These are phyloP conservation scores for Aspergillus glaucus DNA, from an alignment of 2,329 filamentous ascomycete genomes.

Conservation along the genomic window DNA sequence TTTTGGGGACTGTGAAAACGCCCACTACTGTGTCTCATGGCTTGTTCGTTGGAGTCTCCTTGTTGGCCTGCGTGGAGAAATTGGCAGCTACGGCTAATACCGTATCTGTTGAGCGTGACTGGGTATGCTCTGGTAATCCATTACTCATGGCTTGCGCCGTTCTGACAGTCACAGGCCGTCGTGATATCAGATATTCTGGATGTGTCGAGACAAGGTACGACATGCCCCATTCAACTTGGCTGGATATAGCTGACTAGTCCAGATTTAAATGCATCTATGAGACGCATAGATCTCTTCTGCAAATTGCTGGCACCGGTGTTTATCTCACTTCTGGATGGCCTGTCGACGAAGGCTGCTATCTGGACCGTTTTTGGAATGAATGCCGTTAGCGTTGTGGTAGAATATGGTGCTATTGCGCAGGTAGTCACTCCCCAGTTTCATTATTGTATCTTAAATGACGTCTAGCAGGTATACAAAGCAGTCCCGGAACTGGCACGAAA, in stretches of 20 bases:
- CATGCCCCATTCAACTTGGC: constrained; percentile 5
- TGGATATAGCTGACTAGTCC: constrained; percentile 12
- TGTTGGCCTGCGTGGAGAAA: constrained; percentile 64
- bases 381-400: constrained; percentile 31
- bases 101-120: constrained; percentile 65
- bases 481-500: constrained; percentile 14
- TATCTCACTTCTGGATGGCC: constrained; percentile 43
- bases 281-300: constrained; percentile 53
- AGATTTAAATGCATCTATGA: constrained; percentile 49
- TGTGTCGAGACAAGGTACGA: constrained; percentile 39
- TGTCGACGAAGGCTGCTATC: constrained; percentile 42
- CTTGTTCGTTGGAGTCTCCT: constrained; percentile 33
- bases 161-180: constrained; percentile 15
- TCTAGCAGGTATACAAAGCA: constrained; percentile 12
- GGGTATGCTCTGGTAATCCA: constrained; percentile 36
- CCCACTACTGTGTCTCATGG: constrained; percentile 7
- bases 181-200: constrained; percentile 25
- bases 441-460: not conserved
- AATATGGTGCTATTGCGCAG: constrained; percentile 37
- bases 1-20: constrained; percentile 11
- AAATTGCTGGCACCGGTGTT: constrained; percentile 50
- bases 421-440: constrained; percentile 11
- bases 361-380: constrained; percentile 43
- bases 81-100: constrained; percentile 58
- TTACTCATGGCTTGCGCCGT: not conserved